Percentiles rank a stretch among this genome's conserved stretches.
Evolutionary conservation across 257 asterid genomes (phyloP).

Genomic region (Capsicum pubescens): DNA sequence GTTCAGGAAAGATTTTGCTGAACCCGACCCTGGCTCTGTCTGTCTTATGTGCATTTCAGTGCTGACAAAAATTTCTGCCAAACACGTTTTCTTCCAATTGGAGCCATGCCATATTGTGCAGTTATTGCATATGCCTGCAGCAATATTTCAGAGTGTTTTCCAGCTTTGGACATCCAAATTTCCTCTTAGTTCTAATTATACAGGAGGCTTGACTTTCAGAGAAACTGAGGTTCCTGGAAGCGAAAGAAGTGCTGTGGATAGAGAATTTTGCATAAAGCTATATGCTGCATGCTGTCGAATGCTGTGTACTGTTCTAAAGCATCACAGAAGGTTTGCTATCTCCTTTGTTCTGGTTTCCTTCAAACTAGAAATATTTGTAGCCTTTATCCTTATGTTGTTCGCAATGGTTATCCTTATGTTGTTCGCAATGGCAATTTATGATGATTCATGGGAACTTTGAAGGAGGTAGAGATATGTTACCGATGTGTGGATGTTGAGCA

Average conservation of each 20-base stretch:
- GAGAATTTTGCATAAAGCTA: constrained; percentile 57
- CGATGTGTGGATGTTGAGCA: constrained; percentile 3
- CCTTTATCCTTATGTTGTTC: not conserved
- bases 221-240: constrained; percentile 33
- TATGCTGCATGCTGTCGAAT: constrained; percentile 84
- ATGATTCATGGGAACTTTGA: not conserved
- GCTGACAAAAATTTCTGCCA: constrained; percentile 69
- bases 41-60: constrained; percentile 73
- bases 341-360: constrained; percentile 29
- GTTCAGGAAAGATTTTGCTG: constrained; percentile 38
- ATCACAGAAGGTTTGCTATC: constrained; percentile 63
- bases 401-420: not conserved
- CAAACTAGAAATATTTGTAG: constrained; percentile 5
- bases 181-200: constrained; percentile 30
- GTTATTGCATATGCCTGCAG: constrained; percentile 75
- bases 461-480: not conserved
- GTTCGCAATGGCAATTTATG: not conserved
- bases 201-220: constrained; percentile 19
- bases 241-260: constrained; percentile 46
- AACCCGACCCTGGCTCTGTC: constrained; percentile 84
- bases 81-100: constrained; percentile 58
- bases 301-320: constrained; percentile 75
- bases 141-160: constrained; percentile 69
- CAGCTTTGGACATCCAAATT: constrained; percentile 51
- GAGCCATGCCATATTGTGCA: constrained; percentile 67